Base-by-base conservation (phyloP, 768 basidiomycete genomes). In the Suillus weaverae region DNA sequence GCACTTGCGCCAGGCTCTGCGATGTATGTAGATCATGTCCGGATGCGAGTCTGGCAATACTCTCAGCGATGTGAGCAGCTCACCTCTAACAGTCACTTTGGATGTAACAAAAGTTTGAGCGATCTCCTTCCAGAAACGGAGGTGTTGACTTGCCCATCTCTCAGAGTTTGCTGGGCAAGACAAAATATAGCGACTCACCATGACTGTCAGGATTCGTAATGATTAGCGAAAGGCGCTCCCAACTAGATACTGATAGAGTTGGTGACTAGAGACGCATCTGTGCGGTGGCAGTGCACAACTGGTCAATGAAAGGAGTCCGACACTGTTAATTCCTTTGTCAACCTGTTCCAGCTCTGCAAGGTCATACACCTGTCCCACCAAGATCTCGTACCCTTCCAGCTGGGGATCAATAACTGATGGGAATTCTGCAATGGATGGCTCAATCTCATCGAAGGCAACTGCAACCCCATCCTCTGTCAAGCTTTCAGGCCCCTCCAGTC, bases 1-100 rank as follows among this genome's bases (percentile, higher is more conserved):
- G 88, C 86, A 63, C 81, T 90, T 16, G 91, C 85, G 0, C 90
- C 87, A 32, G 94, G 92, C 72, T 95, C 93, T 7, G 89, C 85
- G 39, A 95, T 84, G 73, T 91, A 95, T 18, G 89, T 22, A 36
- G n/a, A 36, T 33, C 14, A 14, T n/a, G 38, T 59, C 5, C 14
- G 3, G 3, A 18, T 59, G 57, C 41, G 30, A 38, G 13, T 38
- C 36, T 57, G 36, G 56, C 14, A 16, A 57, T 22, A 57, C 36
- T 57, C 18, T 22, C 38, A 57, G 38, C 26, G 13, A 3, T 39
- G 26, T 30, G 26, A 32, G 39, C 26, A 59, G 39, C 57, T 41
- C 26, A 59, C 57, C 57, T 59, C 18, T 32, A 6, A 50, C 7
- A 30, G 26, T 41, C 6, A 41, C 38, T 30, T 41, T 59, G 18